A percentile compares a stretch with the other conserved stretches of the same genome.
Conservation (phyloP, 1,139 yeast genomes). For the Lodderomyces metapsilosis region DNA sequence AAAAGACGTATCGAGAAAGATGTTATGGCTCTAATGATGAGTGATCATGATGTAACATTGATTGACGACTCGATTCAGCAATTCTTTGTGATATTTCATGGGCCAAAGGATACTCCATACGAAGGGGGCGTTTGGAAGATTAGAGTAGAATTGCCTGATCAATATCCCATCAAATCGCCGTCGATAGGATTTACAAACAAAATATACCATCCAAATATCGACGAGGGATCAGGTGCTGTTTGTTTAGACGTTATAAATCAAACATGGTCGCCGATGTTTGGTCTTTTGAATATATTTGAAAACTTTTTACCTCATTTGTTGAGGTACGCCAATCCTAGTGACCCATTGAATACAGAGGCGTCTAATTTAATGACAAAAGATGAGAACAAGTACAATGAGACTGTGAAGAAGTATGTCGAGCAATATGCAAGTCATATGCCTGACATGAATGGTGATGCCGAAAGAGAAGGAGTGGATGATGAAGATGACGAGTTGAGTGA, state of each 20-base stretch:
- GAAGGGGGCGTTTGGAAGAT: slow-evolving; percentile 90
- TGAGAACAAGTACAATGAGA: slow-evolving; percentile 62
- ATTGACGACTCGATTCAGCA: slow-evolving; percentile 90
- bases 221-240: slow-evolving; percentile 86
- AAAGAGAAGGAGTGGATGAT: slow-evolving; percentile 42
- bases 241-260: slow-evolving; percentile 96
- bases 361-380: slow-evolving; percentile 77
- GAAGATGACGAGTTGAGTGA: slow-evolving; percentile 50
- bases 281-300: slow-evolving; percentile 84
- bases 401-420: slow-evolving; percentile 71
- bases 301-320: slow-evolving; percentile 89
- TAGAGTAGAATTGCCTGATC: slow-evolving; percentile 92
- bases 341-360: slow-evolving; percentile 92
- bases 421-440: slow-evolving; percentile 58
- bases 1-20: slow-evolving; percentile 93
- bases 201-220: slow-evolving; percentile 92
- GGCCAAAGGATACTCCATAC: slow-evolving; percentile 88
- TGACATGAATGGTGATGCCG: slow-evolving; percentile 23
- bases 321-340: slow-evolving; percentile 91
- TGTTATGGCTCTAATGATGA: slow-evolving; percentile 96
- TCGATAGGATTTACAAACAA: slow-evolving; percentile 91
- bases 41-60: slow-evolving; percentile 86
- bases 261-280: slow-evolving; percentile 99
- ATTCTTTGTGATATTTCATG: slow-evolving; percentile 80
- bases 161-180: slow-evolving; percentile 93